Conservation (phyloP, 140 eudicot genomes). For the Eryngium alpinum region DNA sequence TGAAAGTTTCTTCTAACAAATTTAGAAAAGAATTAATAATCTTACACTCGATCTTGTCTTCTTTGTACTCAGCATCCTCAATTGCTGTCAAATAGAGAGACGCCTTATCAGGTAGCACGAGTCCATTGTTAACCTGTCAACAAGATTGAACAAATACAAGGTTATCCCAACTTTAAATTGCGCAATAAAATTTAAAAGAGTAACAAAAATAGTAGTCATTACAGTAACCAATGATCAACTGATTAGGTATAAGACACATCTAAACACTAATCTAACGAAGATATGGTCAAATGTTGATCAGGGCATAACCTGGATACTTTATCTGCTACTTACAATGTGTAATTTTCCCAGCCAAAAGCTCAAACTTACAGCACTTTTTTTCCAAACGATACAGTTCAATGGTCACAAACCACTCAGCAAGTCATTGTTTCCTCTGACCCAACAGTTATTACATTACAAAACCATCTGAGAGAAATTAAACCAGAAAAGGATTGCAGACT, state of each 20-base stretch:
- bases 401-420: neutral
- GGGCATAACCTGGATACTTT: neutral
- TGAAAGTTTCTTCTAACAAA: neutral
- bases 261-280: neutral
- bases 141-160: neutral
- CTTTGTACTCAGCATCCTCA: conserved; percentile 97
- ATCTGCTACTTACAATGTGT: neutral
- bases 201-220: conserved; percentile 1
- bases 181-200: neutral
- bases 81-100: conserved; percentile 85
- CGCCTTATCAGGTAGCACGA: conserved; percentile 88
- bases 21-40: conserved; percentile 10
- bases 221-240: neutral
- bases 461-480: neutral
- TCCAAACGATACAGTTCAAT: neutral
- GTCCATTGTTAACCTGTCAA: conserved; percentile 58
- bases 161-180: neutral
- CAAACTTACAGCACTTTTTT: neutral
- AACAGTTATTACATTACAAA: too few relatives aligned
- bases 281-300: neutral
- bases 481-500: neutral
- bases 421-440: neutral
- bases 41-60: conserved; percentile 95
- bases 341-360: neutral
- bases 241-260: neutral